Percentiles rank a stretch among this genome's conserved stretches.
Conservation (phyloP, 2,329 filamentous ascomycete species). For the Epichloe brachyelytri region DNA sequence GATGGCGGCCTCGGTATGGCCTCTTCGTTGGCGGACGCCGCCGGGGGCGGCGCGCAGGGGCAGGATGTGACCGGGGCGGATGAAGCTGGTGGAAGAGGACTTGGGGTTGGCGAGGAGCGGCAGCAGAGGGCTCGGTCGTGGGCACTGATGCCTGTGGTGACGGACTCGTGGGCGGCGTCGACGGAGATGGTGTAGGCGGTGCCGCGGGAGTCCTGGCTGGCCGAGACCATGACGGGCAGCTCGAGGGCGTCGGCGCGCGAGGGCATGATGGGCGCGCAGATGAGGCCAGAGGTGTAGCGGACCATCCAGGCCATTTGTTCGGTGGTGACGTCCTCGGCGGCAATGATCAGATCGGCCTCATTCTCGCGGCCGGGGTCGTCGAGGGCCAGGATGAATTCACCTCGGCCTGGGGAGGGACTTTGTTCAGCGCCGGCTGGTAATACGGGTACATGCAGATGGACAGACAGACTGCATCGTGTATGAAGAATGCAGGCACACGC, state of each 20-base stretch:
- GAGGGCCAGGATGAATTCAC: constrained; percentile 91
- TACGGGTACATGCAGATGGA: neutral
- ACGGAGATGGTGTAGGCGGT: constrained; percentile 91
- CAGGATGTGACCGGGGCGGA: constrained; percentile 81
- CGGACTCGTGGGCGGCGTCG: constrained; percentile 58
- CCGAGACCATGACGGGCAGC: constrained; percentile 78
- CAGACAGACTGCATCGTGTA: neutral
- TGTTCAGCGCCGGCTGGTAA: neutral
- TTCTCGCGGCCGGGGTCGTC: constrained; percentile 90
- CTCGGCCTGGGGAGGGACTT: constrained; percentile 40
- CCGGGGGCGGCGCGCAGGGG: constrained; percentile 69
- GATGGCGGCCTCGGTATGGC: constrained; percentile 88
- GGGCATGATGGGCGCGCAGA: constrained; percentile 75
- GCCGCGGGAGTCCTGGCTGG: constrained; percentile 66
- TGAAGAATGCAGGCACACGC: neutral
- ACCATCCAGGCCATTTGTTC: constrained; percentile 95
- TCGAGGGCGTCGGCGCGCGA: constrained; percentile 55
- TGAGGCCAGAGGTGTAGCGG: constrained; percentile 76
- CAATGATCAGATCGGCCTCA: constrained; percentile 95
- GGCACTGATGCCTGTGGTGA: constrained; percentile 84
- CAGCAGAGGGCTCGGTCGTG: constrained; percentile 77
- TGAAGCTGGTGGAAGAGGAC: constrained; percentile 47
- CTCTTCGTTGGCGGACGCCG: constrained; percentile 64
- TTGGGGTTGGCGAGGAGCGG: constrained; percentile 57
- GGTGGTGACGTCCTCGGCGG: constrained; percentile 69